Conservation (phyloP, 495 filamentous ascomycete genomes). For the Bryoglossum gracile region DNA sequence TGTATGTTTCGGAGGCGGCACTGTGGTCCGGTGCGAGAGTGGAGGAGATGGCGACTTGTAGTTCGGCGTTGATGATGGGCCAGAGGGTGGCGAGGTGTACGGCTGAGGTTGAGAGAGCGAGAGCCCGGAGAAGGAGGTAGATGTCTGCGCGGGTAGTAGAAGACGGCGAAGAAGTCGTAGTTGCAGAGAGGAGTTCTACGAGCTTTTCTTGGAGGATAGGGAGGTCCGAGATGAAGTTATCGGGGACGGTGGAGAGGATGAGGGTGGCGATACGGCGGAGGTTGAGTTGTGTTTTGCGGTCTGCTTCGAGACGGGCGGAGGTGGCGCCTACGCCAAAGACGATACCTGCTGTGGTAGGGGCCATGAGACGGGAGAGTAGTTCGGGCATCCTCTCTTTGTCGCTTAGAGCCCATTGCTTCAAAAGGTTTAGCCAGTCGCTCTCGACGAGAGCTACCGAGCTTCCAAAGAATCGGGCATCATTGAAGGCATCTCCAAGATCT, state of each 20-base stretch:
- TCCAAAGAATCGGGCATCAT: constrained; percentile 77
- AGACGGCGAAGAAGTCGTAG: constrained; percentile 82
- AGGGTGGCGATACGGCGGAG: constrained; percentile 75
- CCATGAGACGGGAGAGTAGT: constrained; percentile 64
- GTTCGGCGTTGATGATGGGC: constrained; percentile 82
- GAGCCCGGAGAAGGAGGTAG: constrained; percentile 78
- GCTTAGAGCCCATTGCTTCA: constrained; percentile 71
- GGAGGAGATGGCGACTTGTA: constrained; percentile 74
- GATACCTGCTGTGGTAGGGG: constrained; percentile 91
- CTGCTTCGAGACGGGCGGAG: constrained; percentile 87
- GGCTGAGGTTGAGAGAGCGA: constrained; percentile 67
- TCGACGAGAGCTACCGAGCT: constrained; percentile 55
- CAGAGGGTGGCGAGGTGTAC: constrained; percentile 77
- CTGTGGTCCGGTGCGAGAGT: constrained; percentile 61
- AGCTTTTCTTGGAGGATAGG: constrained; percentile 71
- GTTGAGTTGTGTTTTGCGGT: constrained; percentile 87
- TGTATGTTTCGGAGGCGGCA: constrained; percentile 59
- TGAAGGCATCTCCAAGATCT: constrained; percentile 85
- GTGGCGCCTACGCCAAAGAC: constrained; percentile 96
- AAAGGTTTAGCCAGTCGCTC: constrained; percentile 69
- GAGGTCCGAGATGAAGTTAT: constrained; percentile 74
- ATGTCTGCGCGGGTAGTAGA: constrained; percentile 82
- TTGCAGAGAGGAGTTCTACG: constrained; percentile 80
- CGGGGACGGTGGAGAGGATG: constrained; percentile 61
- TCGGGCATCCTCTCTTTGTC: constrained; percentile 89